A percentile compares a stretch with the other conserved stretches of the same genome.
These are phyloP conservation scores for Pugionium cornutum DNA, from an alignment of 345 rosid genomes.

Conservation along the genomic window DNA sequence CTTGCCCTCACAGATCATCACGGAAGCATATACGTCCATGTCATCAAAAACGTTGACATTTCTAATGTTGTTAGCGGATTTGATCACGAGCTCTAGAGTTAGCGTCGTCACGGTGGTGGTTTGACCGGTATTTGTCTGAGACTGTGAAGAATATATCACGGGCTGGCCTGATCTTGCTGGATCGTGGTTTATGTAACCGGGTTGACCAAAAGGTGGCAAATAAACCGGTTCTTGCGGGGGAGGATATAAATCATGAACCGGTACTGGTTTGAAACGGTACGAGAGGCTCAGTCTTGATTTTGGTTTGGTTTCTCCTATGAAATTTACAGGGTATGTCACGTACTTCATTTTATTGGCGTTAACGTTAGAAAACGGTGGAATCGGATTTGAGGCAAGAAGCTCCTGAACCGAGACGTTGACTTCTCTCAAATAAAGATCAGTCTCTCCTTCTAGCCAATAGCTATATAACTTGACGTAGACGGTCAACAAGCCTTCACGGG, in stretches of 20 bases:
- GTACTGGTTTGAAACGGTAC: slow-evolving; percentile 47
- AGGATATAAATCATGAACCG: slow-evolving; percentile 7
- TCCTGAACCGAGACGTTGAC: slow-evolving; percentile 68
- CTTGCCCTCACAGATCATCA: slow-evolving; percentile 48
- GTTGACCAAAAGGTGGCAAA: not conserved
- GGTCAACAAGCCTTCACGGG: slow-evolving; percentile 43
- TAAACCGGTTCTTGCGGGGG: not conserved
- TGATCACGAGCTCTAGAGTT: slow-evolving; percentile 51
- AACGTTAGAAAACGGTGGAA: slow-evolving; percentile 18
- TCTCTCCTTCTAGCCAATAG: slow-evolving; percentile 55
- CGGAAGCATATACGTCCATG: slow-evolving; percentile 66
- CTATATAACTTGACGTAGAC: slow-evolving; percentile 53
- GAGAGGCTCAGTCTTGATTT: slow-evolving; percentile 56
- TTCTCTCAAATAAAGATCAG: slow-evolving; percentile 49
- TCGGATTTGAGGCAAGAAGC: slow-evolving; percentile 41
- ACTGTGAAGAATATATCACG: not conserved
- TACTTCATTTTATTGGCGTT: slow-evolving; percentile 34
- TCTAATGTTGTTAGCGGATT: slow-evolving; percentile 55
- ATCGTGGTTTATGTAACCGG: not conserved
- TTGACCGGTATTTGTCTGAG: not conserved
- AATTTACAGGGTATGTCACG: slow-evolving; percentile 48
- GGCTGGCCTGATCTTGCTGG: not conserved
- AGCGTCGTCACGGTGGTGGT: slow-evolving; percentile 38
- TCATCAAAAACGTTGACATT: slow-evolving; percentile 53
- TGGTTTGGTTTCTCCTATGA: slow-evolving; percentile 47